Evolutionary conservation across 352 stramenopile species (phyloP).

Genomic region (Phytophthora cajani): DNA sequence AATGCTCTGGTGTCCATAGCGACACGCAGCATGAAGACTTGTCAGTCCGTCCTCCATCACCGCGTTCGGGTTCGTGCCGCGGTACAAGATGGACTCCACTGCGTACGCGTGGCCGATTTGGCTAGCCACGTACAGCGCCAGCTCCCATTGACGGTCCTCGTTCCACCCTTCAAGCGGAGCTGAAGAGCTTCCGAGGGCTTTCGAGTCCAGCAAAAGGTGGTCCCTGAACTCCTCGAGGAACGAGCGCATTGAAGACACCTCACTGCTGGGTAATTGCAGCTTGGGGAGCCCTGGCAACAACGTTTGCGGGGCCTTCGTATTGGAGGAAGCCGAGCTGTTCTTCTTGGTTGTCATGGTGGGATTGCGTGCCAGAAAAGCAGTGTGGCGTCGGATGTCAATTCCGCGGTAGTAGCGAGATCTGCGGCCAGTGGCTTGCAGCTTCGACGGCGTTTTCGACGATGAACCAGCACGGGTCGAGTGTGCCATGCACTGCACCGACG

Average conservation of each 20-base stretch:
- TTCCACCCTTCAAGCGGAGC: slow-evolving; percentile 23
- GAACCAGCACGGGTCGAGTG: background rate
- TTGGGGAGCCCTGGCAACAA: slow-evolving; percentile 45
- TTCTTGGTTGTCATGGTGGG: slow-evolving; percentile 20
- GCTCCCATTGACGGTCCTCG: slow-evolving; percentile 54
- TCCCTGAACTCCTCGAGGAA: slow-evolving; percentile 61
- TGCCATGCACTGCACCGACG: slow-evolving; percentile 3
- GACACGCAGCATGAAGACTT: slow-evolving; percentile 57
- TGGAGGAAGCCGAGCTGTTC: slow-evolving; percentile 4
- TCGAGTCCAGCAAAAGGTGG: slow-evolving; percentile 48
- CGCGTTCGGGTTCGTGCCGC: slow-evolving; percentile 51
- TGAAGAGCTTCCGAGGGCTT: slow-evolving; percentile 28
- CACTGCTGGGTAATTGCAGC: slow-evolving; percentile 37
- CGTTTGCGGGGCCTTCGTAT: slow-evolving; percentile 25
- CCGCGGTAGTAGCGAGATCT: slow-evolving; percentile 31
- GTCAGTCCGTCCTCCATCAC: slow-evolving; percentile 45
- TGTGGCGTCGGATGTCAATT: slow-evolving; percentile 24
- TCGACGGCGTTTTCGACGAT: background rate
- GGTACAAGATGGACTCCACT: slow-evolving; percentile 52
- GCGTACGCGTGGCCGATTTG: slow-evolving; percentile 56
- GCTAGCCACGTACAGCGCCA: slow-evolving; percentile 58
- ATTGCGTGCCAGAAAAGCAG: slow-evolving; percentile 29
- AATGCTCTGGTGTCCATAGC: slow-evolving; percentile 53
- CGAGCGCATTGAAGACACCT: slow-evolving; percentile 43
- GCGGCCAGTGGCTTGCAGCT: slow-evolving; percentile 7